Conservation (phyloP, 805 yeast genomes). For the Candida pseudoglaebosa region DNA sequence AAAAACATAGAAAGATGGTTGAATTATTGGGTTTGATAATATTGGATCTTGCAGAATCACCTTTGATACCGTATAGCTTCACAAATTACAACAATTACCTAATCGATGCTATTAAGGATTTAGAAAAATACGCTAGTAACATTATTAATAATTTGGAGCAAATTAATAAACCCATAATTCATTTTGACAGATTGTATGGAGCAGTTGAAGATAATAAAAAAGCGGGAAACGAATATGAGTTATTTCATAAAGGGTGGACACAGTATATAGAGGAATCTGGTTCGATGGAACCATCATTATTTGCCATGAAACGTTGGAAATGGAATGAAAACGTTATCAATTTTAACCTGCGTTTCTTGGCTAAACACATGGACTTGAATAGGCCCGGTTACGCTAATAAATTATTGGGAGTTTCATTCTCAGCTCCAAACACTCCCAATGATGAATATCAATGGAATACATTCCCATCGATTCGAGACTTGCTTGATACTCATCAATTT, state of each 20-base stretch:
- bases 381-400: slow-evolving; percentile 67
- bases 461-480: slow-evolving; percentile 77
- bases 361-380: slow-evolving; percentile 38
- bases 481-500: slow-evolving; percentile 47
- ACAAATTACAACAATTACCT: slow-evolving; percentile 42
- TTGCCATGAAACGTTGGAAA: slow-evolving; percentile 70
- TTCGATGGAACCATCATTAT: slow-evolving; percentile 69
- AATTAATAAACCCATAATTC: slow-evolving; percentile 16
- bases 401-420: slow-evolving; percentile 64
- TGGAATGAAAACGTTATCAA: slow-evolving; percentile 69
- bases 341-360: slow-evolving; percentile 52
- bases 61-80: slow-evolving; percentile 69
- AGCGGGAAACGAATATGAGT: slow-evolving; percentile 43
- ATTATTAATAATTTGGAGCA: slow-evolving; percentile 12
- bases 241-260: slow-evolving; percentile 64
- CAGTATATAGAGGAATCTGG: slow-evolving; percentile 32
- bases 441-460: slow-evolving; percentile 51
- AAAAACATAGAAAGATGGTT: slow-evolving; percentile 52
- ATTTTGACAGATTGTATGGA: slow-evolving; percentile 20
- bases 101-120: slow-evolving; percentile 41
- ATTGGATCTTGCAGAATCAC: slow-evolving; percentile 66
- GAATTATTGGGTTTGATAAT: slow-evolving; percentile 51
- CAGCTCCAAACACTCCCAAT: slow-evolving; percentile 44
- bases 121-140: slow-evolving; percentile 37
- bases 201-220: slow-evolving; percentile 23